Evolutionary conservation across 331 rosid species (phyloP).

Genomic region (Quercus lobata): DNA sequence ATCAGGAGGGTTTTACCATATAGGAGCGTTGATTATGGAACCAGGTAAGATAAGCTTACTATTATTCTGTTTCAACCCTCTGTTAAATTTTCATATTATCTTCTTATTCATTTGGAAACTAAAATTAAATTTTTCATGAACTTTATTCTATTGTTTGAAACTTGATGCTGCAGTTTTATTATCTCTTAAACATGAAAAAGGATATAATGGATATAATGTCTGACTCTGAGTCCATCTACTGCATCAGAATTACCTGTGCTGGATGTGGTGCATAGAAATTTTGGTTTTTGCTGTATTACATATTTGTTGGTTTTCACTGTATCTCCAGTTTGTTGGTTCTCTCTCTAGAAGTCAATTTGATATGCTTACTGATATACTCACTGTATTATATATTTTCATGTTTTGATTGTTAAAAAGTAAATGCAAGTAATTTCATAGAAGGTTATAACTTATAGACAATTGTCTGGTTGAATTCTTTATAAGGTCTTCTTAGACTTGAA

Average conservation of each 20-base stretch:
- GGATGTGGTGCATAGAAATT: conserved; percentile 2
- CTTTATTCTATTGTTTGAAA: neutral
- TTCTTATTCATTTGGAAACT: neutral
- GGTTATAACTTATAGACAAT: neutral
- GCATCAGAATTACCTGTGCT: neutral
- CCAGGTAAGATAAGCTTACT: conserved; percentile 66
- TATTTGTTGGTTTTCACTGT: neutral
- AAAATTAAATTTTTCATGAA: neutral
- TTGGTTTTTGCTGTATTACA: neutral
- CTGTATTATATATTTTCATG: neutral
- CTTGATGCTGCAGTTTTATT: neutral
- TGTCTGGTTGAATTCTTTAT: neutral
- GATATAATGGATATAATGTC: neutral
- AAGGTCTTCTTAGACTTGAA: neutral
- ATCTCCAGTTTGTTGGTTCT: neutral
- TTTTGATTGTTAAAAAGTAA: neutral
- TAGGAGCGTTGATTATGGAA: conserved; percentile 83
- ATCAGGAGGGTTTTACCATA: conserved; percentile 29
- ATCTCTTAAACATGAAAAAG: neutral
- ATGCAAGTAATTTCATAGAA: neutral
- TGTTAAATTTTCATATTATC: conserved; percentile 11
- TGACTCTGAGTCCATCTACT: neutral
- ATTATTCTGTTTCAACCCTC: conserved; percentile 7
- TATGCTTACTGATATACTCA: conserved; percentile 7
- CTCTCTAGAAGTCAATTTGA: conserved; percentile 11